phyloP scores from a whole-genome alignment of 1,139 yeast genomes.

The Saccharomyces hybrid region DNA sequence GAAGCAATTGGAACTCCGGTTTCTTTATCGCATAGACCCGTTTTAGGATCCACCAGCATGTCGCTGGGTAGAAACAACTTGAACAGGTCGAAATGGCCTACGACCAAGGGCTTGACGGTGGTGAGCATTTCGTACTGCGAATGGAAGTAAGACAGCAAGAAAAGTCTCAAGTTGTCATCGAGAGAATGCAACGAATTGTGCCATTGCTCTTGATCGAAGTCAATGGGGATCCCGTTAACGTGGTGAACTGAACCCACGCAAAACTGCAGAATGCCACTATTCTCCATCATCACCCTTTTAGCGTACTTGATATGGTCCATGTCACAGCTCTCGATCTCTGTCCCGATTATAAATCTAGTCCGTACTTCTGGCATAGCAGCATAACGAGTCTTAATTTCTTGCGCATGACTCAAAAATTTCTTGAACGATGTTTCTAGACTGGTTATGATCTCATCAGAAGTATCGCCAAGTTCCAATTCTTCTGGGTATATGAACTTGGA shows the following conservation, averaged over 20 bases:
- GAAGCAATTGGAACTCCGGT: not conserved
- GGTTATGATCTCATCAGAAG: constrained; percentile 37
- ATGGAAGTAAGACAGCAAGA: constrained; percentile 59
- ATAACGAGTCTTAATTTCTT: constrained; percentile 38
- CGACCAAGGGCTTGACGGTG: constrained; percentile 53
- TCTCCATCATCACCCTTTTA: constrained; percentile 32
- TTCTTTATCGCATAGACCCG: constrained; percentile 15
- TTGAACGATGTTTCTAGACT: constrained; percentile 47
- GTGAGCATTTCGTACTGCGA: constrained; percentile 55
- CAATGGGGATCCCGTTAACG: constrained; percentile 71
- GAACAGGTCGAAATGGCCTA: constrained; percentile 88
- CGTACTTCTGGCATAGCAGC: constrained; percentile 25
- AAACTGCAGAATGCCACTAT: constrained; percentile 44
- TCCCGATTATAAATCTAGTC: constrained; percentile 66
- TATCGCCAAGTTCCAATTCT: constrained; percentile 40
- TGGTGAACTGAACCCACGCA: constrained; percentile 86
- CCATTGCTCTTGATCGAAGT: constrained; percentile 59
- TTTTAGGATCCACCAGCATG: constrained; percentile 15
- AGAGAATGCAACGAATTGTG: constrained; percentile 40
- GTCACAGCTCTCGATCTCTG: constrained; percentile 81
- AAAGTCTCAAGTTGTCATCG: constrained; percentile 38
- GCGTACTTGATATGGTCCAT: constrained; percentile 52
- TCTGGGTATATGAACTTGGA: constrained; percentile 69
- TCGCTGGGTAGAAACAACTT: constrained; percentile 44
- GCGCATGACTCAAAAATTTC: constrained; percentile 56